These are phyloP conservation scores for Centaurea solstitialis DNA, from an alignment of 129 eudicot species.

Conservation along the genomic window DNA sequence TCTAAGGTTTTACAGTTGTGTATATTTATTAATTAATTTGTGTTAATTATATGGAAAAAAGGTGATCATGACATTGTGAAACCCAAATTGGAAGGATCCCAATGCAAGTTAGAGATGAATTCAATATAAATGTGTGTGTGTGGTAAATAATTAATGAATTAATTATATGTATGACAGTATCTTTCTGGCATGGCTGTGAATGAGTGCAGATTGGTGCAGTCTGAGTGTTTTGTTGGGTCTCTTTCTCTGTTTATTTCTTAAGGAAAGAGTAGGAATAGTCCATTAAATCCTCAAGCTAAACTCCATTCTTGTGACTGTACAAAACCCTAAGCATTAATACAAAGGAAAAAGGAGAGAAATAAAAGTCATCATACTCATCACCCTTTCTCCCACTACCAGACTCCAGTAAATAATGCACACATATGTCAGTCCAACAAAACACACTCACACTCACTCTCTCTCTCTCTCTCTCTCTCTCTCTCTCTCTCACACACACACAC, in stretches of 20 bases:
- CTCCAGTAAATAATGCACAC: constrained; percentile 25
- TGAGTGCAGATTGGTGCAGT: constrained; percentile 5
- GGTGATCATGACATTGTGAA: background rate
- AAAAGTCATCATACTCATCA: constrained; percentile 25
- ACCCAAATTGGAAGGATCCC: background rate
- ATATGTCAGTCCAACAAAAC: background rate
- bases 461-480: too few relatives aligned
- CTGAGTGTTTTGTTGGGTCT: constrained; percentile 27
- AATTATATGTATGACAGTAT: constrained; percentile 3
- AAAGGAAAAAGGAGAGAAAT: background rate
- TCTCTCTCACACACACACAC: too few relatives aligned
- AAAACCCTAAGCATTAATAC: constrained; percentile 19
- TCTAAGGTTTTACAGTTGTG: background rate
- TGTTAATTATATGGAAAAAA: background rate
- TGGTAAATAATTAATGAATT: background rate
- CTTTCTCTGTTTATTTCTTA: constrained; percentile 8
- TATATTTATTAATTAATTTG: background rate
- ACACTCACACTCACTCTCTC: background rate
- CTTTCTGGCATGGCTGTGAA: constrained; percentile 31
- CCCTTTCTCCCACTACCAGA: constrained; percentile 9
- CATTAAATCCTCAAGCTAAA: constrained; percentile 8
- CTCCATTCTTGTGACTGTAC: constrained; percentile 9
- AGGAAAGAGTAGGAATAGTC: background rate
- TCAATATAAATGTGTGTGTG: background rate
- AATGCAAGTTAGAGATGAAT: background rate